Base-by-base conservation (phyloP, 192 early-diverging fungal genomes). In the Coemansia sp. region DNA sequence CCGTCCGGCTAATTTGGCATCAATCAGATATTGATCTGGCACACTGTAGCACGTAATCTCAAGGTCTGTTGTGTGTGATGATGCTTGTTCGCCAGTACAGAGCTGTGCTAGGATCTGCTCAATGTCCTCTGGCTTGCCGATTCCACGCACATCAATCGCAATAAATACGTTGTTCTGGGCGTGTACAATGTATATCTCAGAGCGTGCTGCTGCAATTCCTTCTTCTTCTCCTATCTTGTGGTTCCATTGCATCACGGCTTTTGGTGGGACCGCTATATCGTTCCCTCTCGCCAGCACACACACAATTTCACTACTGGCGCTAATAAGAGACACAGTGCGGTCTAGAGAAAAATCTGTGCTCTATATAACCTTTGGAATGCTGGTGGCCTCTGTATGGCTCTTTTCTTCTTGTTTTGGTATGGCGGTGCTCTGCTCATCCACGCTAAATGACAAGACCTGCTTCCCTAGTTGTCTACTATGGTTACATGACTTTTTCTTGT, bases 361-460 rank as follows among this genome's bases (percentile, higher is more conserved):
- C 66, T 58, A 68, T 21, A 48, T 49, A 39, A 41, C 41, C 22
- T 43, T 68, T 12, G 67, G 67, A 46, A 68, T 68, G 26, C 26
- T 26, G 26, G 3, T 26, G 16, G 19, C 60, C 36, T 19, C 41
- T 41, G 16, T 26, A 26, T 26, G 26, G 3, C 3, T 26, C 1
- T 26, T 26, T 3, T 26, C 26, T 26, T 26, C 26, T 3, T 26
- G 26, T 26, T 26, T 26, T 26, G 26, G 26, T 26, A 26, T 26
- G 26, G 3, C 3, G 26, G 26, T 2, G 26, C 26, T 3, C 1
- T 26, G 26, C 3, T 26, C 26, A 26, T 26, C 26, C 3, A 26
- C 26, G 26, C 26, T 3, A 3, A 26, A 26, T 26, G 26, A 26
- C 26, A 26, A 26, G 26, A 26, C 3, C 26, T 3, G 26, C 26